Percentiles rank a stretch among this genome's conserved stretches.
These are phyloP conservation scores for Serendipita sp. DNA, from an alignment of 768 basidiomycete genomes.

Conservation along the genomic window DNA sequence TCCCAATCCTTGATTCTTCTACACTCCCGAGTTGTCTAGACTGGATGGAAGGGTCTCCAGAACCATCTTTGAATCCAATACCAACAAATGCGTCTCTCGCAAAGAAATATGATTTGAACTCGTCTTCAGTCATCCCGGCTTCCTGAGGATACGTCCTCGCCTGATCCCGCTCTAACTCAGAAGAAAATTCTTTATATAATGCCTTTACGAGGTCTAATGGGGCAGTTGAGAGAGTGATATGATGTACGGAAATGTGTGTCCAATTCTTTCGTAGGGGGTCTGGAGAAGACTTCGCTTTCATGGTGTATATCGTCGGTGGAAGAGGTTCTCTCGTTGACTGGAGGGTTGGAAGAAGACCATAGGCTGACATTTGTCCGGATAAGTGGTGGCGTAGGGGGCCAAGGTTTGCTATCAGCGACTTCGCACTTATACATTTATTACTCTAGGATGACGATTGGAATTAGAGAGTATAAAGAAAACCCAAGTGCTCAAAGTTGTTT, in stretches of 20 bases:
- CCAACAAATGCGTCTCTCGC: slow-evolving; percentile 61
- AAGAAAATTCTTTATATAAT: slow-evolving; percentile 46
- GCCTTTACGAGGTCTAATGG: slow-evolving; percentile 40
- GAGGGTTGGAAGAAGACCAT: background rate
- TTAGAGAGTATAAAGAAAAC: too few relatives aligned
- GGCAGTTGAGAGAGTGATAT: slow-evolving; percentile 30
- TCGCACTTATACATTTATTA: too few relatives aligned
- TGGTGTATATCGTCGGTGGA: background rate
- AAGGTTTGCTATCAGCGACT: too few relatives aligned
- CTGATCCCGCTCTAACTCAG: slow-evolving; percentile 53
- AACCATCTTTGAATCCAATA: slow-evolving; percentile 20
- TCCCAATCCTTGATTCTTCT: slow-evolving; percentile 29
- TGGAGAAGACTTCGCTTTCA: too few relatives aligned
- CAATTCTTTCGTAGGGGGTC: background rate
- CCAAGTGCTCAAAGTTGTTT: too few relatives aligned
- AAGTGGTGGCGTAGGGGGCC: too few relatives aligned
- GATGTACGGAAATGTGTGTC: slow-evolving; percentile 30
- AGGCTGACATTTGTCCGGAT: background rate
- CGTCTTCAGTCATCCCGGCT: slow-evolving; percentile 27
- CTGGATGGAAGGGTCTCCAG: slow-evolving; percentile 10
- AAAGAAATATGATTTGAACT: slow-evolving; percentile 65
- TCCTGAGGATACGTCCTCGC: slow-evolving; percentile 68
- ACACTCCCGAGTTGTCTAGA: slow-evolving; percentile 17
- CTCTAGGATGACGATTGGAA: too few relatives aligned
- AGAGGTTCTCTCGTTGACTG: background rate